phyloP scores from a whole-genome alignment of 495 filamentous ascomycete species.

The Podospora appendiculata region DNA sequence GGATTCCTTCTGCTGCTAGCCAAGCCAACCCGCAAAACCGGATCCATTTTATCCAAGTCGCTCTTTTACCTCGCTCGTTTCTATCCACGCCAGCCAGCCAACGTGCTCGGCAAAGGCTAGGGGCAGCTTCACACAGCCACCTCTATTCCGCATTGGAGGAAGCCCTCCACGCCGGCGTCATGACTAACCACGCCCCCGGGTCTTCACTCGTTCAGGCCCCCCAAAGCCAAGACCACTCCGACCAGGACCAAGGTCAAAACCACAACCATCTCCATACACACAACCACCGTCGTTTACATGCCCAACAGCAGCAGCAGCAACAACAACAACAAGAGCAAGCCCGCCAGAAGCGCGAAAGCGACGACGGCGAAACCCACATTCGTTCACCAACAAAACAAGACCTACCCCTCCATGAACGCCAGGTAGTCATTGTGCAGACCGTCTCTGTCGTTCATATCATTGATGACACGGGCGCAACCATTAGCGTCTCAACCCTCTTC shows the following conservation, averaged over 20 bases:
- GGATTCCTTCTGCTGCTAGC: conserved; percentile 10
- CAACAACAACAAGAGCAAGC: conserved; percentile 9
- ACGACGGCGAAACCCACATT: conserved; percentile 22
- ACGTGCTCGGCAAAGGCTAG: too few species aligned
- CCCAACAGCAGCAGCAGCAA: background rate
- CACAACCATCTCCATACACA: conserved; percentile 22
- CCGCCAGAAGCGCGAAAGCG: conserved; percentile 1
- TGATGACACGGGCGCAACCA: conserved; percentile 35
- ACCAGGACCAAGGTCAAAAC: conserved; percentile 9
- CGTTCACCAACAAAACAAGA: conserved; percentile 24
- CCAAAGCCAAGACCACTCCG: conserved; percentile 18
- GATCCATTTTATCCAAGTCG: conserved; percentile 2
- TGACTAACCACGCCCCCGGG: conserved; percentile 42
- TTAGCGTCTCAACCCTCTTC: conserved; percentile 28
- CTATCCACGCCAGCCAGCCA: too few species aligned
- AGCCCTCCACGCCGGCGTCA: conserved; percentile 28
- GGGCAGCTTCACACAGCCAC: conserved; percentile 15
- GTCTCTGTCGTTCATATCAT: conserved; percentile 43
- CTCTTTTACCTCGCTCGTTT: background rate
- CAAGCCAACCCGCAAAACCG: conserved; percentile 1
- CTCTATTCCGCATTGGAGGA: background rate
- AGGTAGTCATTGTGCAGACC: conserved; percentile 38
- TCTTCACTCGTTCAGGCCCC: conserved; percentile 49
- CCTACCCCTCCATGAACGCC: conserved; percentile 21
- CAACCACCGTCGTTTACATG: background rate